Percentiles rank a stretch among this genome's conserved stretches.
Conservation (phyloP, 805 yeast species). For the Candida broadrunensis region DNA sequence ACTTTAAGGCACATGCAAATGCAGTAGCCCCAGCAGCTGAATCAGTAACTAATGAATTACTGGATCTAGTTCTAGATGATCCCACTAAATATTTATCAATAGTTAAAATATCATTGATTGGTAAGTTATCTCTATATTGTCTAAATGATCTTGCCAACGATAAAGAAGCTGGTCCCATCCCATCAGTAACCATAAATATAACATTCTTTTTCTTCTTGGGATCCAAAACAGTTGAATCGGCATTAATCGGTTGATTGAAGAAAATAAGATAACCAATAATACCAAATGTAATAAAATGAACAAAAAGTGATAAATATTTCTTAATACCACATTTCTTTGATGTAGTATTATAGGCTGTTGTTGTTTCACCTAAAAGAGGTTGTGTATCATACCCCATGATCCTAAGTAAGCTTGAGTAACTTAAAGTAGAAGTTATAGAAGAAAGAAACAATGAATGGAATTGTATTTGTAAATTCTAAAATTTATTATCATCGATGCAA, state of each 20-base stretch:
- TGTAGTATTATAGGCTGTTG: neutral
- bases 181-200: slow-evolving; percentile 87
- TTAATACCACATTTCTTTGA: neutral
- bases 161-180: slow-evolving; percentile 91
- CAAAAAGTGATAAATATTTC: slow-evolving; percentile 4
- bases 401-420: too few relatives aligned
- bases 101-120: slow-evolving; percentile 52
- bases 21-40: slow-evolving; percentile 98
- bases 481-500: too few relatives aligned
- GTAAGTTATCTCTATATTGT: slow-evolving; percentile 56
- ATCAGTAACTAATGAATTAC: slow-evolving; percentile 77
- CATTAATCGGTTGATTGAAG: neutral
- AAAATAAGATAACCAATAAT: slow-evolving; percentile 7
- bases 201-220: slow-evolving; percentile 59
- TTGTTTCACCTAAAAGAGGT: slow-evolving; percentile 8
- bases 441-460: too few relatives aligned
- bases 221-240: slow-evolving; percentile 7
- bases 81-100: slow-evolving; percentile 77
- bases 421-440: too few relatives aligned
- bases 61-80: slow-evolving; percentile 78
- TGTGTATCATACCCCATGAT: slow-evolving; percentile 1
- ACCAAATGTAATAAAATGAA: slow-evolving; percentile 5
- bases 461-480: too few relatives aligned
- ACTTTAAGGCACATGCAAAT: slow-evolving; percentile 77
- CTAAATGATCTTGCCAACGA: slow-evolving; percentile 75